Evolutionary conservation across 805 yeast species (phyloP).

Genomic region (Candida jianshihensis): DNA sequence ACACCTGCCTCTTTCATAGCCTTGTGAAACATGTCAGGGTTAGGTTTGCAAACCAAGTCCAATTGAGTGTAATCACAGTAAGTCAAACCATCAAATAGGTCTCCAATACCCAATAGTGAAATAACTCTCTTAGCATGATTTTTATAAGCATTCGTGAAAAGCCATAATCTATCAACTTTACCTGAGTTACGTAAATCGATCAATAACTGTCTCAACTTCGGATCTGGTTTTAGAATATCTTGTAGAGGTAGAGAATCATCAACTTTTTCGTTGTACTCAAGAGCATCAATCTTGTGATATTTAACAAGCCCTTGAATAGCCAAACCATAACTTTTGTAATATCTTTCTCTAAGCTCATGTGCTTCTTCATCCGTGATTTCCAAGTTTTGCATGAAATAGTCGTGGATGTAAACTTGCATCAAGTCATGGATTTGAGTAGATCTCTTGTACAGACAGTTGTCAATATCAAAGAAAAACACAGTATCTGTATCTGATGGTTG

Average conservation of each 20-base stretch:
- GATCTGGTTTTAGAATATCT: constrained; percentile 61
- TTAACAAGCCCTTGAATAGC: constrained; percentile 83
- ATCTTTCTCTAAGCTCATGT: constrained; percentile 55
- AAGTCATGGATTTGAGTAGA: constrained; percentile 72
- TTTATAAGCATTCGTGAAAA: constrained; percentile 90
- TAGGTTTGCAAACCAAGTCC: constrained; percentile 86
- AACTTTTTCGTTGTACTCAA: constrained; percentile 81
- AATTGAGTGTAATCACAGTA: constrained; percentile 74
- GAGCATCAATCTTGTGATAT: constrained; percentile 66
- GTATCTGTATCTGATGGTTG: constrained; percentile 13
- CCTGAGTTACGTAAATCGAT: constrained; percentile 33
- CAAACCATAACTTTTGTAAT: constrained; percentile 83
- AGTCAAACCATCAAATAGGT: constrained; percentile 88
- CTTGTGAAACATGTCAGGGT: constrained; percentile 54
- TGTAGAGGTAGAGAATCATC: constrained; percentile 91
- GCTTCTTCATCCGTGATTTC: constrained; percentile 69
- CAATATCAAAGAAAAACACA: constrained; percentile 83
- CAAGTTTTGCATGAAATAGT: constrained; percentile 65
- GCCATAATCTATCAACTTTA: constrained; percentile 73
- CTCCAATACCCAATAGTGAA: constrained; percentile 79
- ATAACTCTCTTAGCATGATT: constrained; percentile 83
- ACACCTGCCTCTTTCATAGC: constrained; percentile 64
- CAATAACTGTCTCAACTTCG: constrained; percentile 45
- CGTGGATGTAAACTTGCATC: constrained; percentile 82
- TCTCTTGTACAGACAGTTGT: constrained; percentile 79